Base-by-base conservation (phyloP, 2,329 filamentous ascomycete species). In the Xylariaceae sp. region DNA sequence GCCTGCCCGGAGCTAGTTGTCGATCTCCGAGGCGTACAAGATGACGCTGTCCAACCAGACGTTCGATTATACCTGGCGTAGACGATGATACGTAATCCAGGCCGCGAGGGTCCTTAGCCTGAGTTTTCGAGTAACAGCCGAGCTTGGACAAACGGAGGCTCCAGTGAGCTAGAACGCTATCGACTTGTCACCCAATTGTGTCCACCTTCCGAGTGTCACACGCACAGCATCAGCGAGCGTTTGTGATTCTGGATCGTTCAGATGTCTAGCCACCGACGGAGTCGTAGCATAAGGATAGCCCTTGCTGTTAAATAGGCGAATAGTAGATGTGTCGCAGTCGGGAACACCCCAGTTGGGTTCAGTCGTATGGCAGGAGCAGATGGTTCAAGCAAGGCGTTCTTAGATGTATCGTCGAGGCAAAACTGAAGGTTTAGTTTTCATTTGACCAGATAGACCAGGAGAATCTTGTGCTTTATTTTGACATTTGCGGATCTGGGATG, bases 11-110 rank as follows among this genome's bases (percentile, higher is more conserved):
- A 56, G 55, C 57, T 54, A 47, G 44, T 44, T 54, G 49, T 51
- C 31, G 43, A 46, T 49, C 53, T 50, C 48, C 45, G 44, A 56
- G 54, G 54, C 43, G 55, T 51, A 61, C 48, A 50, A 61, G 43
- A 51, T 58, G 45, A 51, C 45, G 57, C 46, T 41, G 49, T 58
- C 45, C 47, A 49, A 55, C 27, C 35, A 43, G 39, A 51, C 27
- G 26, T 42, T 39, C 2, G 35, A 26, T 34, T 29, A 32, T n/a
- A 12, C 19, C 19, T 19, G 11, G 31, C 29, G 37, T 30, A 12
- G 31, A 35, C 32, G 54, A 48, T 39, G 30, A 44, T 30, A 51
- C 31, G 35, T 47, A 19, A 35, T 51, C 30, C 9, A 19, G 44
- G 26, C 7, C 31, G 19, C 11, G 41, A 40, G 9, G 37, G 31